A percentile compares a stretch with the other conserved stretches of the same genome.
Conservation (phyloP, 169 alveolate species). For the Amoebophrya sp. region DNA sequence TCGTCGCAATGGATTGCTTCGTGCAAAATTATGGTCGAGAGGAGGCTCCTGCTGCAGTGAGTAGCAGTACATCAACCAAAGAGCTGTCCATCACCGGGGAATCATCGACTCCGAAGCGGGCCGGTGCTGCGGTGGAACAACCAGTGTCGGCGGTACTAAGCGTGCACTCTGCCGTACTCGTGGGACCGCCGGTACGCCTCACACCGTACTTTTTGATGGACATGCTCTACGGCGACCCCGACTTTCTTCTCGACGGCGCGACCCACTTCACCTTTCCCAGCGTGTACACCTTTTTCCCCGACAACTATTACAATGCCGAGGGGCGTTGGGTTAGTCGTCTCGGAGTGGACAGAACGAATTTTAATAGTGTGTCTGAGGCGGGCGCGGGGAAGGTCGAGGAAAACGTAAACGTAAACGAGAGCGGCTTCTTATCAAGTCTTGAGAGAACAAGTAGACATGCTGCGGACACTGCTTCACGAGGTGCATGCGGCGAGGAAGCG, state of each 20-base stretch:
- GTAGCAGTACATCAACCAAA: too few relatives aligned
- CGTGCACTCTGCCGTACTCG: background rate
- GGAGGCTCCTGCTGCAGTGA: too few relatives aligned
- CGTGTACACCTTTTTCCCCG: constrained; percentile 1
- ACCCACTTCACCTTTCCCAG: background rate
- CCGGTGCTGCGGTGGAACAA: background rate
- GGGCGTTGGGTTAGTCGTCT: background rate
- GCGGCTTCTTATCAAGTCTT: too few relatives aligned
- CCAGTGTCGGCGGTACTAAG: background rate
- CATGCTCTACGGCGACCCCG: background rate
- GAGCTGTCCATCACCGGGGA: too few relatives aligned
- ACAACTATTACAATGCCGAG: background rate
- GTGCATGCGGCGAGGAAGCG: too few relatives aligned
- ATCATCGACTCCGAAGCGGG: background rate
- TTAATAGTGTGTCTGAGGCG: too few relatives aligned
- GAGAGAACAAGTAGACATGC: too few relatives aligned
- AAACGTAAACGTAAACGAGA: too few relatives aligned
- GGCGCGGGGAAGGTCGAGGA: too few relatives aligned
- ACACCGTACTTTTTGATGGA: constrained; percentile 1
- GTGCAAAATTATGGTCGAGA: too few relatives aligned
- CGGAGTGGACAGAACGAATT: too few relatives aligned
- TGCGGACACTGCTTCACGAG: too few relatives aligned
- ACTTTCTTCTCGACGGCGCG: background rate
- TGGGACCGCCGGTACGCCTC: background rate
- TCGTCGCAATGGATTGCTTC: background rate